phyloP scores from a whole-genome alignment of 345 rosid genomes.

The Moricandia moricandioides region DNA sequence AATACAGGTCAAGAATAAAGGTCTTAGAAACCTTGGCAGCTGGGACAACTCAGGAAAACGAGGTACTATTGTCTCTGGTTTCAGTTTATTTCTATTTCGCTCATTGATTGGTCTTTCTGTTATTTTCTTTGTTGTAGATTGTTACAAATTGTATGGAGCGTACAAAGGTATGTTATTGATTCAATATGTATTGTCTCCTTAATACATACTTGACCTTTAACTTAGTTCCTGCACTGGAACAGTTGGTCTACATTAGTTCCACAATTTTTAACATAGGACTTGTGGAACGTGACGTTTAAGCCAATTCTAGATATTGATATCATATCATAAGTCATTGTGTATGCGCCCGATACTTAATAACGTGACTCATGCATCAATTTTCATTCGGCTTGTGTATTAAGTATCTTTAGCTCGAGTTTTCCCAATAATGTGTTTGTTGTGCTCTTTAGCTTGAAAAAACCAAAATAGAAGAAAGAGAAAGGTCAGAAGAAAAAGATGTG shows the following conservation, averaged over 20 bases:
- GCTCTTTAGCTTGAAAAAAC: conserved; percentile 64
- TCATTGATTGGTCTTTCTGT: conserved; percentile 23
- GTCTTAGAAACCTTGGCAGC: conserved; percentile 73
- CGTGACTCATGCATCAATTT: conserved; percentile 3
- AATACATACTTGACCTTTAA: neutral
- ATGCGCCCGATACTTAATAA: neutral
- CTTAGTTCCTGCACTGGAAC: conserved; percentile 9
- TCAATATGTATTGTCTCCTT: conserved; percentile 5
- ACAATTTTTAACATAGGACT: neutral
- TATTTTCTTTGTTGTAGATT: conserved; percentile 36
- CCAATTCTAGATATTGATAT: neutral
- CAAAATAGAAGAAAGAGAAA: conserved; percentile 66
- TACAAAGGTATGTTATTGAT: conserved; percentile 39
- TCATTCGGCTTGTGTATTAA: conserved; percentile 3
- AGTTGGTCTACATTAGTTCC: neutral
- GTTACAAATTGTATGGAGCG: conserved; percentile 45
- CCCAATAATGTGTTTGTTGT: conserved; percentile 11
- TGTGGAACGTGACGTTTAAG: neutral
- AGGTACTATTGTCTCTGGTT: conserved; percentile 46
- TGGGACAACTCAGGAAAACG: conserved; percentile 73
- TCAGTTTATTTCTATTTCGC: neutral
- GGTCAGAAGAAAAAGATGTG: conserved; percentile 58
- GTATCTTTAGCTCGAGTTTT: neutral
- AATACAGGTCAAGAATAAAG: conserved; percentile 68
- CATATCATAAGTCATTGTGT: neutral